Base-by-base conservation (phyloP, 2,329 filamentous ascomycete species). In the Rutstroemia sp. region DNA sequence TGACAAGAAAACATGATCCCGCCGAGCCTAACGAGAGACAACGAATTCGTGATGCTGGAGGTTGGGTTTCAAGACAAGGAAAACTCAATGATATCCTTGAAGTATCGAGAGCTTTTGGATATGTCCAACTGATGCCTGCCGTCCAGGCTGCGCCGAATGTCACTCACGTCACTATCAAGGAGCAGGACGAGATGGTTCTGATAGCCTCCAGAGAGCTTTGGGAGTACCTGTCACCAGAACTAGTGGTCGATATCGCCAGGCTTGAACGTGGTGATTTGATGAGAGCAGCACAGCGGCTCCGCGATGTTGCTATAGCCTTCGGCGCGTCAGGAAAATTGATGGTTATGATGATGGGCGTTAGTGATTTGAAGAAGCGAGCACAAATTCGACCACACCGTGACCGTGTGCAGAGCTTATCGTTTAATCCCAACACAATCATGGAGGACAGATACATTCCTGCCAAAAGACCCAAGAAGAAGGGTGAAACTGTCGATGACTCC, bases 261-360 rank as follows among this genome's bases (percentile, higher is more conserved):
- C 87, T 87, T 23, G 92, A 96, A 71, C 85, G 91, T 6, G 81
- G 83, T 47, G 92, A 99, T 70, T 78, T 96, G 46, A 99, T 99
- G 94, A 82, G 90, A 54, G 94, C 92, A 16, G 88, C 94, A 4
- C 92, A 97, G 70, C 96, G 95, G 73, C 80, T 99, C 34, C 85
- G 94, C 58, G 94, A 99, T 74, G 77, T 97, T 54, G 94, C 94
- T 44, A 96, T 99, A 69, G 90, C 92, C 1, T 97, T 96, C 70
- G 94, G 94, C 53, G 90, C 92, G 12, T 92, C 86, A 1, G 87
- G 87, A 68, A 99, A 99, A 74, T 89, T 97, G 61, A 97, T 97
- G 92, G 90, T 99, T 46, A 97, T 97, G 92, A 90, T 99, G 77
- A 85, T 99, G 54, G 92, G 92, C 55, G 88, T 99, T 39, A 86